Conservation (phyloP, 1,284 basidiomycete genomes). For the Marasmius oreades region DNA sequence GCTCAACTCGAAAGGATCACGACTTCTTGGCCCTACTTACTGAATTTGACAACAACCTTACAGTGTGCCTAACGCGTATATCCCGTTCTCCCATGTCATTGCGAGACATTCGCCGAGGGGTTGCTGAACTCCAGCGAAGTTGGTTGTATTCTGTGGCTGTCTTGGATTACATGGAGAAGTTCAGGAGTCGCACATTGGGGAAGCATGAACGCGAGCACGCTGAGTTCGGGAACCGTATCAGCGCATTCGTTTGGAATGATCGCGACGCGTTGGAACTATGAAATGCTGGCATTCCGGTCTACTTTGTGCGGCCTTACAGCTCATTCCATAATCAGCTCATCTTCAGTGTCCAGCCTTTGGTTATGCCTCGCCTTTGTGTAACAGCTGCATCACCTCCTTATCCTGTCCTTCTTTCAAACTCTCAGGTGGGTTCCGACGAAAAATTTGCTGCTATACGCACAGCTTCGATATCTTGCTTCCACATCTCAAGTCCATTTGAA, state of each 20-base stretch:
- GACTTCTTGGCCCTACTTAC: not conserved
- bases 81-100: not conserved
- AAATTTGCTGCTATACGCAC: slow-evolving; percentile 8
- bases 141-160: not conserved
- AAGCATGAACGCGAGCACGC: not conserved
- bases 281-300: slow-evolving; percentile 1
- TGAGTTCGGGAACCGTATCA: not conserved
- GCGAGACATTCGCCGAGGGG: not conserved
- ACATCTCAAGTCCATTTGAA: not conserved
- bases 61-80: not conserved
- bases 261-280: not conserved
- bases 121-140: not conserved
- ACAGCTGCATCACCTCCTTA: slow-evolving; percentile 3
- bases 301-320: not conserved
- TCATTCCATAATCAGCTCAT: slow-evolving; percentile 4
- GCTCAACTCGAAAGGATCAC: not conserved
- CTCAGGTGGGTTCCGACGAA: slow-evolving; percentile 5
- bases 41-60: not conserved
- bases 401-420: not conserved
- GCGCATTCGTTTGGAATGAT: slow-evolving; percentile 6
- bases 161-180: not conserved
- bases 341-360: not conserved
- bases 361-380: not conserved
- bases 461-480: not conserved
- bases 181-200: not conserved